phyloP scores from a whole-genome alignment of 2,329 filamentous ascomycete genomes.

The Cytospora piceae region DNA sequence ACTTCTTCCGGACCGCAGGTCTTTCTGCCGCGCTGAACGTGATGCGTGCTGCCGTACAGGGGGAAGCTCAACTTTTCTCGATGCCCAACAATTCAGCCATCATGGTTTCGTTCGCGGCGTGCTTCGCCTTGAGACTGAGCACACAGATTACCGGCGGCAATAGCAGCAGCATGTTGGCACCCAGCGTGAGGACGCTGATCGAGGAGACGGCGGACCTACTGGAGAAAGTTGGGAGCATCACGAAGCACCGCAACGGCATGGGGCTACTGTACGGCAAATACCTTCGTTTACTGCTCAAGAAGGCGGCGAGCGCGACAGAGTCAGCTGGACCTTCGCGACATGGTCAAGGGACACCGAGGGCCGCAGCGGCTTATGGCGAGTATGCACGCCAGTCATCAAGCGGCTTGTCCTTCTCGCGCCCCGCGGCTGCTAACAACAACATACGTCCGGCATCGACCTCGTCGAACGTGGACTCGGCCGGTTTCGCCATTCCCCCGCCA shows the following conservation, averaged over 20 bases:
- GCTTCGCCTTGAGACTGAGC: slow-evolving; percentile 68
- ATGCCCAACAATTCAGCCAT: slow-evolving; percentile 81
- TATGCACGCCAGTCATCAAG: slow-evolving; percentile 19
- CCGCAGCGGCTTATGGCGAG: background rate
- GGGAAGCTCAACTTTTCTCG: slow-evolving; percentile 68
- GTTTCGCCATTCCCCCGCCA: slow-evolving; percentile 30
- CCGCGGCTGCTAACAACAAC: background rate
- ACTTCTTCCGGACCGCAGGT: slow-evolving; percentile 73
- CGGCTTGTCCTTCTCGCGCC: slow-evolving; percentile 1
- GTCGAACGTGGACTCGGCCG: slow-evolving; percentile 14
- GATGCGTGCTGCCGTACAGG: slow-evolving; percentile 73
- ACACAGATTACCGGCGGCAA: slow-evolving; percentile 57
- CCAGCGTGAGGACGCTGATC: slow-evolving; percentile 66
- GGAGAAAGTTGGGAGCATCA: slow-evolving; percentile 69
- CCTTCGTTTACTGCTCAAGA: slow-evolving; percentile 48
- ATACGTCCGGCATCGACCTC: background rate
- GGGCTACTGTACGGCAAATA: slow-evolving; percentile 57
- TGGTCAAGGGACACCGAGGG: slow-evolving; percentile 23
- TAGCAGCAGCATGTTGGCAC: slow-evolving; percentile 47
- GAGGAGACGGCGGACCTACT: slow-evolving; percentile 71
- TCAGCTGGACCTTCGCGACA: slow-evolving; percentile 23
- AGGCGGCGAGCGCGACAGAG: slow-evolving; percentile 38
- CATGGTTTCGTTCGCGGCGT: slow-evolving; percentile 77
- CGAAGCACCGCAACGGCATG: slow-evolving; percentile 68
- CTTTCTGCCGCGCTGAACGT: slow-evolving; percentile 76